Evolutionary conservation across 2,329 filamentous ascomycete species (phyloP), one percentile per base, ranked within the genome.

Genomic region (Uncinocarpus reesii): DNA sequence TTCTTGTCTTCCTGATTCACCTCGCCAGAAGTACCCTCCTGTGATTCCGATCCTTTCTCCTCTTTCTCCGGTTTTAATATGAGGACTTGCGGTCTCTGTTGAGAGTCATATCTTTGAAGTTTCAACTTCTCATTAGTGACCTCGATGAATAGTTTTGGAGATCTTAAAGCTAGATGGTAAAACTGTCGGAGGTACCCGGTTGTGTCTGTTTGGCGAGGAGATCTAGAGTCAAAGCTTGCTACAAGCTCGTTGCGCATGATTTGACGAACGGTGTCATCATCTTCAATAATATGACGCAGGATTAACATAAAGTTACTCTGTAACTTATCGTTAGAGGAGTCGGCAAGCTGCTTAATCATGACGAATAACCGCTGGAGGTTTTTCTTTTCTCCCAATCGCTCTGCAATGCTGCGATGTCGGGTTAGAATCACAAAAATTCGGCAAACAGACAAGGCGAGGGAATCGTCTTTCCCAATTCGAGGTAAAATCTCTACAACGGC

Each of bases 171-270:
- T 37, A 92, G 73, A 55, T 87, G 82, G 42, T 86, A 83, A 63
- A 94, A 77, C 40, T 82, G 78, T 47, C 87, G 81, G 36, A 90
- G 72, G 61, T 88, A 96, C 7, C 70, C 75, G 7, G 77, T 73
- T 2, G 85, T 79, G 56, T 96, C 90, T 26, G 78, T 71, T 34
- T 75, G 71, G 32, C 83, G 76, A 40, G 66, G 61, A 8, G 52
- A 74, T 65, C 64, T 75, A 49, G 62, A 73, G 47, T 86, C 80
- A 56, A 95, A 86, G 58, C 79, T 81, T n/a, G 78, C 71, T 54
- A 81, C 80, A 58, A 98, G 93, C 62, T 96, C 90, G 23, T 82
- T 84, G 44, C 83, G 78, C 84, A 98, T 95, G 52, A 95, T 82
- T 62, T 95, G 86, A 55, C 85, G 86, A 52, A 96, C 77, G 1